Percentiles rank a stretch among this genome's conserved stretches.
These are phyloP conservation scores for Ustilago trichophora DNA, from an alignment of 1,284 basidiomycete species.

Conservation along the genomic window DNA sequence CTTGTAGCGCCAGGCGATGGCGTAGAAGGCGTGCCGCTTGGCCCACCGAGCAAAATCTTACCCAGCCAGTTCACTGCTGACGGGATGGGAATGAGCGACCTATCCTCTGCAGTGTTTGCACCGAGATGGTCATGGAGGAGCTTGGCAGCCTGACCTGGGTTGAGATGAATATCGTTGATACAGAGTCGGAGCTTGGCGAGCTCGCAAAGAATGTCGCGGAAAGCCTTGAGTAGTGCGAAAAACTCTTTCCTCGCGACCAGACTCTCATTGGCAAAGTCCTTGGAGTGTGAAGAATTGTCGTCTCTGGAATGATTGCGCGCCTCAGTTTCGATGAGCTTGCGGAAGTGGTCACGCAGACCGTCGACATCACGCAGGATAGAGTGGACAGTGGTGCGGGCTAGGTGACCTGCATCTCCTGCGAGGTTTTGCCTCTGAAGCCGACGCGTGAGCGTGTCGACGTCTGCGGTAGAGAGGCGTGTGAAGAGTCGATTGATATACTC, in stretches of 20 bases:
- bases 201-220: slow-evolving; percentile 85
- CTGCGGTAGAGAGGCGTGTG: slow-evolving; percentile 78
- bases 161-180: slow-evolving; percentile 88
- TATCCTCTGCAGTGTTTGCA: slow-evolving; percentile 38
- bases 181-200: slow-evolving; percentile 82
- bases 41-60: slow-evolving; percentile 45
- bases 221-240: slow-evolving; percentile 80
- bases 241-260: slow-evolving; percentile 83
- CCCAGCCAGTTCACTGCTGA: slow-evolving; percentile 54
- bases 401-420: slow-evolving; percentile 82
- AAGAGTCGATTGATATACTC: slow-evolving; percentile 78
- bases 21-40: slow-evolving; percentile 12
- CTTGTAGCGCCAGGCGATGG: slow-evolving; percentile 7
- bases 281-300: slow-evolving; percentile 68
- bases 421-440: slow-evolving; percentile 91
- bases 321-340: slow-evolving; percentile 71
- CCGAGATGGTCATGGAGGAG: slow-evolving; percentile 62
- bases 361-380: slow-evolving; percentile 78
- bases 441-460: slow-evolving; percentile 85
- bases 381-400: slow-evolving; percentile 84
- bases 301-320: slow-evolving; percentile 35
- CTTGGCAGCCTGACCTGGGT: slow-evolving; percentile 75
- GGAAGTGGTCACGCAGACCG: slow-evolving; percentile 79
- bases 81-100: slow-evolving; percentile 40
- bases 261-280: slow-evolving; percentile 33